A percentile compares a stretch with the other conserved stretches of the same genome.
Evolutionary conservation across 768 basidiomycete genomes (phyloP).

Genomic region (Lactarius sanguifluus): DNA sequence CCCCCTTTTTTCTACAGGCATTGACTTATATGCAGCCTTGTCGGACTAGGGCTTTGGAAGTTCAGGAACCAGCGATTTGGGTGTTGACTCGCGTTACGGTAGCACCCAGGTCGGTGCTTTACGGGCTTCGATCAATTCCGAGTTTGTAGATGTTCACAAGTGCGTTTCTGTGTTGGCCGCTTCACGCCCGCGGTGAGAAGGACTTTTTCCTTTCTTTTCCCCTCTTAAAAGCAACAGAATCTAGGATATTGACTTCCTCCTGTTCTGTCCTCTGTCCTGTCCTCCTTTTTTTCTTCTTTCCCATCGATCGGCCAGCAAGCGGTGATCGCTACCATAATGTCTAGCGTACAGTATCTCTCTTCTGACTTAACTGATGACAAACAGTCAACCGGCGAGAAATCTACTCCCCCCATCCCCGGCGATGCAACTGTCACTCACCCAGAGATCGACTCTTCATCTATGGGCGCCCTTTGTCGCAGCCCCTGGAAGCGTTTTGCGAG

Average conservation of each 20-base stretch:
- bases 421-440: slow-evolving; percentile 43
- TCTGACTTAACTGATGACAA: background rate
- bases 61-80: background rate
- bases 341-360: background rate
- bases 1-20: no score
- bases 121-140: background rate
- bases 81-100: background rate
- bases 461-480: slow-evolving; percentile 51
- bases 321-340: slow-evolving; percentile 4
- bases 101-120: background rate
- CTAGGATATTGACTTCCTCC: background rate
- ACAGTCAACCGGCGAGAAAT: background rate
- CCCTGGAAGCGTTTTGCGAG: slow-evolving; percentile 63
- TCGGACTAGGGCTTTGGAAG: background rate
- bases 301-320: background rate
- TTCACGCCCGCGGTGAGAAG: background rate
- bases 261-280: background rate
- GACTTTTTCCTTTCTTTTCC: background rate
- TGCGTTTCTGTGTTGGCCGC: background rate
- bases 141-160: background rate
- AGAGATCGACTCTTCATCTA: slow-evolving; percentile 65
- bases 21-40: background rate
- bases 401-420: background rate
- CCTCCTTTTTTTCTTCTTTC: background rate
- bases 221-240: background rate